These are phyloP conservation scores for Boletus fagicola DNA, from an alignment of 768 basidiomycete genomes.

Conservation along the genomic window DNA sequence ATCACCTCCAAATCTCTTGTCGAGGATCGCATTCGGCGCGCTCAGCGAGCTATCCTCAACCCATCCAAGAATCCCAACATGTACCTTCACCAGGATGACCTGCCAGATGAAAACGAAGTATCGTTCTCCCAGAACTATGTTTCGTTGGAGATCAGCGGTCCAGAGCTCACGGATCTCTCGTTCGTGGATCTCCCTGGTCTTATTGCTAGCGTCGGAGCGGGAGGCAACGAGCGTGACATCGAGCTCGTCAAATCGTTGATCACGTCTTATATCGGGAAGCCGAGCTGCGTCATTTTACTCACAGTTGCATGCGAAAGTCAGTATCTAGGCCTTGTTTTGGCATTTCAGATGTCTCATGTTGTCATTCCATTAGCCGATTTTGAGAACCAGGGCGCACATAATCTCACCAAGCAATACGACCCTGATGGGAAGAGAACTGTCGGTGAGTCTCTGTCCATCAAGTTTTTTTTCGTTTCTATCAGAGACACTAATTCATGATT, in stretches of 20 bases:
- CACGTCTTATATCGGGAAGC: not conserved
- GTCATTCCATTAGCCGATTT: not conserved
- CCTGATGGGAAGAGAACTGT: not conserved
- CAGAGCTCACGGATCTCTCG: not conserved
- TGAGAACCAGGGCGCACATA: not conserved
- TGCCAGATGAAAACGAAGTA: not conserved
- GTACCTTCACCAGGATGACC: too few relatives aligned
- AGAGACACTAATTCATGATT: not conserved
- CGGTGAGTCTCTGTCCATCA: not conserved
- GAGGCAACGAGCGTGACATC: not conserved
- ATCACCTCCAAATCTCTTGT: not conserved
- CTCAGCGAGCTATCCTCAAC: too few relatives aligned
- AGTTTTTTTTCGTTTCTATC: too few relatives aligned
- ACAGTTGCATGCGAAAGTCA: not conserved
- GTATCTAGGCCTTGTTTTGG: not conserved
- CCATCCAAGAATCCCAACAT: too few relatives aligned
- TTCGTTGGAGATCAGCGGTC: not conserved
- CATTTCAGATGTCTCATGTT: too few relatives aligned
- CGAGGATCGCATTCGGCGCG: too few relatives aligned
- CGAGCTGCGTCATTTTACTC: not conserved
- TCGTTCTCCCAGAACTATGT: not conserved
- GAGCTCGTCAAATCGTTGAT: not conserved
- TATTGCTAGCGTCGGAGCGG: not conserved
- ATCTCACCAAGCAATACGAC: not conserved
- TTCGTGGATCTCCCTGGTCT: not conserved